These are phyloP conservation scores for Yamadazyma philogaea DNA, from an alignment of 805 yeast species.

Conservation along the genomic window DNA sequence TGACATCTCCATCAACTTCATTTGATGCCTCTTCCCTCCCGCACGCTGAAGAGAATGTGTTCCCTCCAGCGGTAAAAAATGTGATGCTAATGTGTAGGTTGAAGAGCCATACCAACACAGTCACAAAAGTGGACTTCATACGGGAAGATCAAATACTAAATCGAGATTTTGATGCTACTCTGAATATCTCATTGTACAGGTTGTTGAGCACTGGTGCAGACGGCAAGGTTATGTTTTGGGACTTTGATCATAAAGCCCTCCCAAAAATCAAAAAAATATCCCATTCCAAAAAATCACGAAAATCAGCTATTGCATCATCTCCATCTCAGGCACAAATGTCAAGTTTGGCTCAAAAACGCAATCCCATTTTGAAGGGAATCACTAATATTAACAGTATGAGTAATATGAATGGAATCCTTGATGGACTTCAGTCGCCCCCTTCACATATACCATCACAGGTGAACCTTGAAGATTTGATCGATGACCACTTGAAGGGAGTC, in stretches of 20 bases:
- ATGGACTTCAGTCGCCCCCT: constrained; percentile 1
- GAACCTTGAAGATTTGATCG: constrained; percentile 11
- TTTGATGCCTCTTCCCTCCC: constrained; percentile 20
- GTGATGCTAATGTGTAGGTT: constrained; percentile 34
- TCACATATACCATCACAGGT: constrained; percentile 7
- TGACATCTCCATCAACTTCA: constrained; percentile 22
- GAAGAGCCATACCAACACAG: constrained; percentile 40
- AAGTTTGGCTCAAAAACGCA: constrained; percentile 4
- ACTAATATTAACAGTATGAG: constrained; percentile 20
- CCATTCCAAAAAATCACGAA: neutral
- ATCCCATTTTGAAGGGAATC: constrained; percentile 1
- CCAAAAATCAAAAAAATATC: constrained; percentile 27
- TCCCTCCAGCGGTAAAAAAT: constrained; percentile 38
- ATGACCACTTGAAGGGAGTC: constrained; percentile 26
- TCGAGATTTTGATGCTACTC: constrained; percentile 4
- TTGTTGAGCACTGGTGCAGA: constrained; percentile 39
- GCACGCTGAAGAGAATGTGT: constrained; percentile 11
- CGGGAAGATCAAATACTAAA: constrained; percentile 12
- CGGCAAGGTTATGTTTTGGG: constrained; percentile 42
- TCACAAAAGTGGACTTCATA: constrained; percentile 28
- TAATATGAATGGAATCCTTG: constrained; percentile 16
- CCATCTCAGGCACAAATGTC: neutral
- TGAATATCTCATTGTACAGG: constrained; percentile 24
- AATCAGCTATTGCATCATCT: neutral
- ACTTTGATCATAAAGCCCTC: constrained; percentile 41